Base-by-base conservation (phyloP, 495 filamentous ascomycete genomes). In the Recurvomyces mirabilis region DNA sequence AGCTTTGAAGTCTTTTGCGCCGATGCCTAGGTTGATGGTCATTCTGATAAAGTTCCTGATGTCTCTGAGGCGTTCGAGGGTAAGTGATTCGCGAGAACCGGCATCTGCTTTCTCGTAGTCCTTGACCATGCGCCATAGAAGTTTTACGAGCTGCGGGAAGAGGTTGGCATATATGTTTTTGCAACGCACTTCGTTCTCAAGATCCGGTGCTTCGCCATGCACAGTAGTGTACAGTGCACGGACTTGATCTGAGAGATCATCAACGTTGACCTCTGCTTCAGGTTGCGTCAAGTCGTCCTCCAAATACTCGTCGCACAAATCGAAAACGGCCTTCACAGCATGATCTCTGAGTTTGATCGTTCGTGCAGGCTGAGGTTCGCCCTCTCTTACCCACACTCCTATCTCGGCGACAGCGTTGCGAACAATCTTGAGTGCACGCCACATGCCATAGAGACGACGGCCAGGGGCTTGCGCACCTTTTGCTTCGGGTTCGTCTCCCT, bases 91-190 rank as follows among this genome's bases (percentile, higher is more conserved):
- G n/a, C n/a, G n/a, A n/a, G n/a, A n/a, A 17, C 19, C 30, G n/a
- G 31, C 20, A 31, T 40, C 44, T 17, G 21, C 10, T 9, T 11
- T 12, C 24, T 44, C 42, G 38, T 54, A 52, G 47, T 11, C 17
- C 1, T 1, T n/a, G 3, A 55, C 15, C 12, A 30, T 32, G 5
- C 23, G 12, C 13, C 21, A 2, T 6, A 56, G 12, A 2, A 56
- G 45, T 30, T 23, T 13, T 7, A 51, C 32, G 22, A 58, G 33
- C 5, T 33, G 26, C 5, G 44, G 49, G n/a, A 53, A 46, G 19
- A 48, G 30, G 30, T 53, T 49, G 18, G 21, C 26, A 36, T 56
- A 53, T 23, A 53, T 53, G 22, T 44, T 26, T 9, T 34, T 46
- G 5, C 13, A 13, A 13, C 30, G 32, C 3, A n/a, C 14, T 9